Base-by-base conservation (phyloP, 306 rosid genomes). In the Rosa multiflora region DNA sequence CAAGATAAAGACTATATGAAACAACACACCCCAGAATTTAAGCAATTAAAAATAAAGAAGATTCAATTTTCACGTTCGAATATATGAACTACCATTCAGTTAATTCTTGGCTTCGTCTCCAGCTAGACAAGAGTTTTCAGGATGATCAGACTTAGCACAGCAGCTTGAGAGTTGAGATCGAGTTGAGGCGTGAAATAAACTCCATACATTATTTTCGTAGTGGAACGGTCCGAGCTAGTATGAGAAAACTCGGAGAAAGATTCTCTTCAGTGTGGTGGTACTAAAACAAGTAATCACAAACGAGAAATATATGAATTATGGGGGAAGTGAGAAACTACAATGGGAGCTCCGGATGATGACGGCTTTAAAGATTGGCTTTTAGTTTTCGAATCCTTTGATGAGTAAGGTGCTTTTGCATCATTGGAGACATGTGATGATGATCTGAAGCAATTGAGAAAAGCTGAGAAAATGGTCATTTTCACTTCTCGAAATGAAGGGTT, bases 321-420 rank as follows among this genome's bases (percentile, higher is more conserved):
- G 9, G 82, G 67, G 56, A 79, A 79, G 62, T 49, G 5, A 42
- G 78, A 63, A 1, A 79, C 67, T 20, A 79, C 43, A 15, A 79
- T 21, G 13, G 73, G 82, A 79, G 82, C 73, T 79, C 17, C 55
- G 11, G 67, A 72, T 20, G 71, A 59, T 1, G 61, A 20, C 15
- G 59, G 11, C n/a, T 61, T 71, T 26, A 59, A 71, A 26, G 26
- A 7, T 71, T 29, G 48, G 7, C 35, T 21, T 23, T 58, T 56
- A n/a, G 17, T 8, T 56, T n/a, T 21, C 3, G 75, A 47, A 13
- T 29, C 10, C 21, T 15, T 71, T 71, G 61, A 71, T n/a, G 64
- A 58, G 23, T 21, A 20, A 20, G 26, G 10, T 20, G 61, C 9
- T 55, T 55, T 21, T 23, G 1, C 43, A 29, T 48, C 43, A 26